phyloP scores from a whole-genome alignment of 768 basidiomycete genomes.

The Pisolithus microcarpus region DNA sequence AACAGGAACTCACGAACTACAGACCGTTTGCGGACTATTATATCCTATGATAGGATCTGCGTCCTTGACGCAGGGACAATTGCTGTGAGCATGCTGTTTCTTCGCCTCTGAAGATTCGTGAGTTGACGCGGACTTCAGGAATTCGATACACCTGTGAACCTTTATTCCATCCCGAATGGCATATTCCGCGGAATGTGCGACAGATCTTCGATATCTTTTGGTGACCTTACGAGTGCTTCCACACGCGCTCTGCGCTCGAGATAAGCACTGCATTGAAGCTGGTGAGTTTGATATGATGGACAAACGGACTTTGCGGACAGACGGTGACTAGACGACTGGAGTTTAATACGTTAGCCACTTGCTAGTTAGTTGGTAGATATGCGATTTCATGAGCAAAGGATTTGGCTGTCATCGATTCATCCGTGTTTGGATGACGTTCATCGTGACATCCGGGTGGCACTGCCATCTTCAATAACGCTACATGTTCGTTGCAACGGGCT shows the following conservation, averaged over 20 bases:
- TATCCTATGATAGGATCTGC: slow-evolving; percentile 82
- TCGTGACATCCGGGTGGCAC: too few relatives aligned
- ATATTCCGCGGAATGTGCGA: slow-evolving; percentile 87
- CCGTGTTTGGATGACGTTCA: too few relatives aligned
- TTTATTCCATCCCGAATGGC: slow-evolving; percentile 51
- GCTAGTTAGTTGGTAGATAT: too few relatives aligned
- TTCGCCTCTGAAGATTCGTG: neutral
- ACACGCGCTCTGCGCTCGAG: slow-evolving; percentile 3
- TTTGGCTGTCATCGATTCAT: too few relatives aligned
- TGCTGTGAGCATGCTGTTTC: slow-evolving; percentile 39
- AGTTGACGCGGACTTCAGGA: slow-evolving; percentile 37
- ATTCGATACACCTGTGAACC: slow-evolving; percentile 69
- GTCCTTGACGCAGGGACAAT: slow-evolving; percentile 79
- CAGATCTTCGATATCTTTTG: slow-evolving; percentile 64
- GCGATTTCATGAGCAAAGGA: too few relatives aligned
- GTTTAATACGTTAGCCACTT: too few relatives aligned
- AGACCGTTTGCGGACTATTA: slow-evolving; percentile 84
- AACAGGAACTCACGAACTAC: slow-evolving; percentile 4
- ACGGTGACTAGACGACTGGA: too few relatives aligned
- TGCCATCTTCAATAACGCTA: too few relatives aligned
- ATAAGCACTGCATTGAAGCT: too few relatives aligned
- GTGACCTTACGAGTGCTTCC: slow-evolving; percentile 50
- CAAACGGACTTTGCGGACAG: too few relatives aligned
- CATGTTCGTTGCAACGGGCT: too few relatives aligned
- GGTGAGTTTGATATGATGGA: too few relatives aligned